Evolutionary conservation across 805 yeast species (phyloP).

Genomic region (Saturnispora bothae): DNA sequence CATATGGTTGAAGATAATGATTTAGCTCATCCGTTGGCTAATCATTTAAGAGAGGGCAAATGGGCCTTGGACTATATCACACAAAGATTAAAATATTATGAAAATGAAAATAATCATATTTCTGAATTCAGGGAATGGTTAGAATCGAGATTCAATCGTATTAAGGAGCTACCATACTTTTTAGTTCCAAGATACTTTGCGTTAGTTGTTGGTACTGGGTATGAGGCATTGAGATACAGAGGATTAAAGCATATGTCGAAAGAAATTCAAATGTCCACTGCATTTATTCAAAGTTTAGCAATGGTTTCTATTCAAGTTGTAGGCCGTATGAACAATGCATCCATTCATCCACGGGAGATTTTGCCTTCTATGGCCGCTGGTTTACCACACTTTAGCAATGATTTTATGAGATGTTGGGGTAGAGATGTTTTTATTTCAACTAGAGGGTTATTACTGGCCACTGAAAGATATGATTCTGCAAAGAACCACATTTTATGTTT

Average conservation of each 20-base stretch:
- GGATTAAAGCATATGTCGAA: conserved; percentile 49
- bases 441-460: conserved; percentile 68
- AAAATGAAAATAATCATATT: conserved; percentile 34
- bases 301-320: conserved; percentile 82
- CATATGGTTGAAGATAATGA: conserved; percentile 57
- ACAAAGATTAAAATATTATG: conserved; percentile 49
- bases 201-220: conserved; percentile 68
- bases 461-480: conserved; percentile 75
- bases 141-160: conserved; percentile 46
- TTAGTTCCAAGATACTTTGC: conserved; percentile 83
- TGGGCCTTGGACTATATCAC: conserved; percentile 84
- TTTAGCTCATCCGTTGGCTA: conserved; percentile 74
- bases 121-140: conserved; percentile 61
- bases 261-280: conserved; percentile 48
- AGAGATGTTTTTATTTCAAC: conserved; percentile 87
- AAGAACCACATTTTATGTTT: conserved; percentile 72
- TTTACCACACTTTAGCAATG: conserved; percentile 82
- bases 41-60: conserved; percentile 67
- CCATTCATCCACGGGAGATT: conserved; percentile 52
- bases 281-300: conserved; percentile 71
- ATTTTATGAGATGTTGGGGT: conserved; percentile 98
- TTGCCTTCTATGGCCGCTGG: conserved; percentile 90
- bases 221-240: conserved; percentile 66
- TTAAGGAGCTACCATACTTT: conserved; percentile 63
- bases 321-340: conserved; percentile 61